These are phyloP conservation scores for Coniochaeta prunicola DNA, from an alignment of 2,329 filamentous ascomycete genomes.

Conservation along the genomic window DNA sequence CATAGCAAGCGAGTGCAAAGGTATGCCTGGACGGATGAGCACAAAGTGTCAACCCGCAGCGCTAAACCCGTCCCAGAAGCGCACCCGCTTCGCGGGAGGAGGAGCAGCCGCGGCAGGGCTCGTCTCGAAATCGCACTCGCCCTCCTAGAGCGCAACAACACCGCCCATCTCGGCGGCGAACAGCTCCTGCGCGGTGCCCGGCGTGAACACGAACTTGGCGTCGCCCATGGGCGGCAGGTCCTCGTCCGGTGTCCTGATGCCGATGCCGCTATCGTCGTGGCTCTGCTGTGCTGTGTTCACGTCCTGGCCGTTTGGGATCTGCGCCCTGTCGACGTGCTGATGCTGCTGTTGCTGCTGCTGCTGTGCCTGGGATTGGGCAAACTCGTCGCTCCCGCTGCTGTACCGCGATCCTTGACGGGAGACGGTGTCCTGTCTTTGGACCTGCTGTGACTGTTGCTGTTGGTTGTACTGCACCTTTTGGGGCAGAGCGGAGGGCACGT, in stretches of 20 bases:
- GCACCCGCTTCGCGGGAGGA: too few relatives aligned
- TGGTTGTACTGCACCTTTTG: neutral
- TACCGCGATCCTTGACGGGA: conserved; percentile 29
- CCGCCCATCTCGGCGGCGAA: neutral
- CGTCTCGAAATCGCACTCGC: neutral
- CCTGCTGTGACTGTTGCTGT: neutral
- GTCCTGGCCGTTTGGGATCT: neutral
- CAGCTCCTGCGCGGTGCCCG: conserved; percentile 12
- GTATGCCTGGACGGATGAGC: neutral
- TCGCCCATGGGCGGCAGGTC: conserved; percentile 53
- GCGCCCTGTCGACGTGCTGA: conserved; percentile 17
- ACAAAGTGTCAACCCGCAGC: neutral
- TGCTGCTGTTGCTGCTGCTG: conserved; percentile 37
- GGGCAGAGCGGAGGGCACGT: neutral
- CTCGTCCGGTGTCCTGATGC: conserved; percentile 60
- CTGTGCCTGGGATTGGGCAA: conserved; percentile 24
- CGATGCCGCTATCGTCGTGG: conserved; percentile 70
- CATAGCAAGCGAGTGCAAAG: neutral
- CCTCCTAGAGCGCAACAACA: neutral
- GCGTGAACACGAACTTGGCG: conserved; percentile 45
- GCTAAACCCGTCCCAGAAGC: neutral
- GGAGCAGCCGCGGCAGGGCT: neutral
- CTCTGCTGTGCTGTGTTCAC: conserved; percentile 29
- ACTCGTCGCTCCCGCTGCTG: conserved; percentile 35
- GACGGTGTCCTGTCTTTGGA: neutral